phyloP scores from a whole-genome alignment of 768 basidiomycete species.

The Mycena galopus region DNA sequence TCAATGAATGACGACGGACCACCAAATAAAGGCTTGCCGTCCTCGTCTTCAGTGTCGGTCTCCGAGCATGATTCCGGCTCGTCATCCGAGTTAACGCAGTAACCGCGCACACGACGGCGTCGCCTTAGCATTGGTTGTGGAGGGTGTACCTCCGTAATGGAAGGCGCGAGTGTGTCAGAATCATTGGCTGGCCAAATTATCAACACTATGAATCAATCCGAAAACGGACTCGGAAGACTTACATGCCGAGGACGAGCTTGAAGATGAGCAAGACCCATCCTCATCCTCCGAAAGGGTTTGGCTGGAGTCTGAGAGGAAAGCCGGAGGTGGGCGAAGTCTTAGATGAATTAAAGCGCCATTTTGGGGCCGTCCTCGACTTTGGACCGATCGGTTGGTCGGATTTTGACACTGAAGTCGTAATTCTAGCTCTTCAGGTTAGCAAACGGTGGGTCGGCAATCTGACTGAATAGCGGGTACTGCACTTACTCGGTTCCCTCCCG shows the following conservation, averaged over 20 bases:
- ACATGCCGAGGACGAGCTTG: slow-evolving; percentile 30
- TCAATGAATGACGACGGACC: slow-evolving; percentile 42
- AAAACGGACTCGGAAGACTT: slow-evolving; percentile 10
- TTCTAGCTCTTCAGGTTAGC: slow-evolving; percentile 53
- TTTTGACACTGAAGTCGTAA: slow-evolving; percentile 60
- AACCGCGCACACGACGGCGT: slow-evolving; percentile 53
- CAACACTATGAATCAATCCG: not conserved
- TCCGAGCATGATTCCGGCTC: slow-evolving; percentile 46
- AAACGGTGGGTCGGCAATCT: slow-evolving; percentile 16
- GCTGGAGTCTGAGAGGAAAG: slow-evolving; percentile 19
- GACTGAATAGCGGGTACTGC: not conserved
- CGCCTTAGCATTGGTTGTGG: slow-evolving; percentile 40
- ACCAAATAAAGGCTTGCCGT: slow-evolving; percentile 14
- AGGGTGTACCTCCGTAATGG: slow-evolving; percentile 31
- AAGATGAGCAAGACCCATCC: slow-evolving; percentile 29
- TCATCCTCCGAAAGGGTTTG: slow-evolving; percentile 12
- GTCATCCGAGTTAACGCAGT: slow-evolving; percentile 58
- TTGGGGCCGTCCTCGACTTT: slow-evolving; percentile 57
- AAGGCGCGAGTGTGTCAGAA: slow-evolving; percentile 32
- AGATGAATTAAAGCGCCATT: slow-evolving; percentile 46
- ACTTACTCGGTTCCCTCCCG: slow-evolving; percentile 60
- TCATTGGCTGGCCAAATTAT: slow-evolving; percentile 12
- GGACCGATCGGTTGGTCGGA: slow-evolving; percentile 44
- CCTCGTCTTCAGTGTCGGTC: slow-evolving; percentile 42
- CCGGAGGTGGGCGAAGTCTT: slow-evolving; percentile 33